Evolutionary conservation across 257 asterid species (phyloP).

Genomic region (Solanum piurae): DNA sequence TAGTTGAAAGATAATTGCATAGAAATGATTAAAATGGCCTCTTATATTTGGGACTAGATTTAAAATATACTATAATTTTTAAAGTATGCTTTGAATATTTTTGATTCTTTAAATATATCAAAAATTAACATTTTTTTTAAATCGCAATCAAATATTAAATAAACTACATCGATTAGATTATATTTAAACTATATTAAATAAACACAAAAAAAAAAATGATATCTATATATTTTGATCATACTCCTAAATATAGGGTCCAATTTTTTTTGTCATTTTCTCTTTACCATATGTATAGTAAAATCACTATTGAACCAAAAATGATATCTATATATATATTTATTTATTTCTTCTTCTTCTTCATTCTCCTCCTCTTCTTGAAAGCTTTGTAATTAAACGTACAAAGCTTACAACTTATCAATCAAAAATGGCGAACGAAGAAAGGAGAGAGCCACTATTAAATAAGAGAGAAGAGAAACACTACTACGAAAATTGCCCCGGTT

Average conservation of each 20-base stretch:
- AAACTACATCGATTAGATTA: not conserved
- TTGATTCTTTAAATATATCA: too few relatives aligned
- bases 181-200: too few relatives aligned
- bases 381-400: not conserved
- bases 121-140: too few relatives aligned
- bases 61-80: not conserved
- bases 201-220: too few relatives aligned
- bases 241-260: not conserved
- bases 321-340: not conserved
- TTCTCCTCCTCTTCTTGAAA: not conserved
- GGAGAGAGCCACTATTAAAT: conserved; percentile 15
- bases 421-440: not conserved
- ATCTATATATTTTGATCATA: too few relatives aligned
- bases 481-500: conserved; percentile 50
- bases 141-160: too few relatives aligned
- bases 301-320: not conserved
- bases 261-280: not conserved
- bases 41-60: not conserved
- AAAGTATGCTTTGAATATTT: not conserved
- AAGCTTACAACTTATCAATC: not conserved
- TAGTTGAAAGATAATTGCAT: not conserved
- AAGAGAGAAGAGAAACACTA: conserved; percentile 9
- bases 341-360: accelerated
- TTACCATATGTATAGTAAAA: not conserved
- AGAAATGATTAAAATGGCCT: not conserved